Percentiles rank a stretch among this genome's conserved stretches.
Conservation (phyloP, 164 flowering plant genomes). For the Umbellularia californica region DNA sequence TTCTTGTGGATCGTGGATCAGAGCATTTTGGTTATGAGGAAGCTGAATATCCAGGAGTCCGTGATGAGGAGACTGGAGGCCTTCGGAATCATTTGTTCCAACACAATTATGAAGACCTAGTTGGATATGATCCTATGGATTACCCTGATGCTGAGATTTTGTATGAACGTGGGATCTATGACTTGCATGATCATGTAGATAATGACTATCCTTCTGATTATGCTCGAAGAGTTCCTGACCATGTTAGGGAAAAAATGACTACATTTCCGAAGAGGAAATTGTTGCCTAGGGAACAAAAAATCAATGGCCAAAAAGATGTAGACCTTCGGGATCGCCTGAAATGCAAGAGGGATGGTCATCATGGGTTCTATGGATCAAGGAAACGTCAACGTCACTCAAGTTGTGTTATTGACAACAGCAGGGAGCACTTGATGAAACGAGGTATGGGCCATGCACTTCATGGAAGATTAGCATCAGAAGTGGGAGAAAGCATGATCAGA, state of each 20-base stretch:
- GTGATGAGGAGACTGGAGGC: conserved; percentile 31
- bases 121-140: conserved; percentile 23
- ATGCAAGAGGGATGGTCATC: conserved; percentile 26
- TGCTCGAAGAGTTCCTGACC: conserved; percentile 14
- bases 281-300: conserved; percentile 17
- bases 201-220: conserved; percentile 19
- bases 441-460: conserved; percentile 9
- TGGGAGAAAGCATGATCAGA: conserved; percentile 23
- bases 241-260: conserved; percentile 23
- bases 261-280: conserved; percentile 28
- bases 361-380: conserved; percentile 16
- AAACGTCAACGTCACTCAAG: conserved; percentile 17
- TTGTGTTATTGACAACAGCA: conserved; percentile 11
- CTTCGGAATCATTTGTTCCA: conserved; percentile 27
- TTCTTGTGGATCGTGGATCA: conserved; percentile 54
- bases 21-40: conserved; percentile 40
- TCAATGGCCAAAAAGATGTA: conserved; percentile 12
- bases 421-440: conserved; percentile 21
- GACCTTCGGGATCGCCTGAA: conserved; percentile 52
- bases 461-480: conserved; percentile 35
- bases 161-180: conserved; percentile 25
- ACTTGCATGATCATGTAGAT: conserved; percentile 23
- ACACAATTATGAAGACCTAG: conserved; percentile 32
- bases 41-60: conserved; percentile 25
- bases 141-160: conserved; percentile 22